Evolutionary conservation across 768 basidiomycete species (phyloP), one percentile per base, ranked within the genome.

Genomic region (Chalciporus sphaerocephalus): DNA sequence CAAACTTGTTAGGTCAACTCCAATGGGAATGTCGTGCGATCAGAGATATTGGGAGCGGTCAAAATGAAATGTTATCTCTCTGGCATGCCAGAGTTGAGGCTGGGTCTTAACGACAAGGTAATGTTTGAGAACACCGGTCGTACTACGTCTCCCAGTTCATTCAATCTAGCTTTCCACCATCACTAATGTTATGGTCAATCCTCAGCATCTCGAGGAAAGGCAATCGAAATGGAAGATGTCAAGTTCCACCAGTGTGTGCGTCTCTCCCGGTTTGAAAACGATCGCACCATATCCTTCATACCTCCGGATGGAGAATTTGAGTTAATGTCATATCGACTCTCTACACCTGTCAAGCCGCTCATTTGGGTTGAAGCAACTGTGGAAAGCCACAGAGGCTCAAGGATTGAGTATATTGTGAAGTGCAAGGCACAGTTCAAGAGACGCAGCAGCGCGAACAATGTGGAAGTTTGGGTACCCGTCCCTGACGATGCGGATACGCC

Each of bases 11-110:
- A 95, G 92, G 93, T 98, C 42, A 99, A 99, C 60, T 86, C 94
- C 6, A 91, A 90, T 53, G 95, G 95, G 27, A 95, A 92, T 59
- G 96, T 99, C 25, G 91, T 98, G 13, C 85, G 96, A 38, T 93
- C 91, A 13, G 96, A 99, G 68, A 98, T 99, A 55, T 72, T 98
- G 2, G 96, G 96, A n/a, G 92, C 93, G 0, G 80, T 99, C 59
- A 98, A 99, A 78, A 98, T 98, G 96, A 98, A 98, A 68, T 98
- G 95, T 64, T 99, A 97, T 64, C 77, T 99, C 2, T 93, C 92
- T 8, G 96, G 96, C n/a, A 99, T 98, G 96, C 96, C 96, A 15
- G 96, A 99, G 63, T 74, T 98, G 37, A 78, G 95, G 47, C 68
- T 99, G 22, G 96, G 95, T 3, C 73, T 99, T 46, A 99, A 99